Evolutionary conservation across 176 grass and related monocot species (phyloP), one percentile per base, ranked within the genome.

Genomic region (Poa pratensis): DNA sequence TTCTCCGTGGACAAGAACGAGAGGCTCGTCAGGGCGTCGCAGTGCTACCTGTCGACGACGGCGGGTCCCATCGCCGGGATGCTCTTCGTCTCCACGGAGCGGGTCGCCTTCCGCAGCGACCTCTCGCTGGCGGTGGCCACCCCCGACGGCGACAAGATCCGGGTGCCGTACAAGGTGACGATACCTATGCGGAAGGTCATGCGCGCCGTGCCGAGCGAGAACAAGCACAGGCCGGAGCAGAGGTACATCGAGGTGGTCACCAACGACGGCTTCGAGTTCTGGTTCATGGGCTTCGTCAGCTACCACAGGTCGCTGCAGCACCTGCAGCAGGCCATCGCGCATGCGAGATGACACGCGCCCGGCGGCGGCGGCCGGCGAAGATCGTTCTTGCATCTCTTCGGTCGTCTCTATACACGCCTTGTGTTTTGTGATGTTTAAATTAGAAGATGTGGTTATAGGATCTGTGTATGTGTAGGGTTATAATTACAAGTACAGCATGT

Each of bases 221-320:
- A 94, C 88, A 86, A 72, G 86, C 80, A 92, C 90, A 87, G 82
- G 86, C 92, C 95, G 6, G 92, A 92, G 22, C 92, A 97, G 86
- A 91, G 87, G 42, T 97, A 97, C 83, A 46, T 92, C 55, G 84
- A 89, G 18, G 86, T 97, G 71, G n/a, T 88, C 57, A 97, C 95
- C 24, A 85, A 87, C 87, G 95, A 97, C 88, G 90, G 88, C 14
- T 97, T 94, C 63, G 95, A 97, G 87, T 97, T 97, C 84, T 97
- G 95, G 95, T 97, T 97, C 82, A 86, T 97, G 90, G 95, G 95
- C 0, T 97, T 97, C 87, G 82, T 97, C 52, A 92, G 76, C 73
- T 89, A 87, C 76, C 55, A 87, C 80, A 79, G 90, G 43, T 91
- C 95, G 71, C 88, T 94, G 80, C 90, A 79, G 12, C 89, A 93